Conservation (phyloP, 208 protist genomes). For the Phytomonas francai region DNA sequence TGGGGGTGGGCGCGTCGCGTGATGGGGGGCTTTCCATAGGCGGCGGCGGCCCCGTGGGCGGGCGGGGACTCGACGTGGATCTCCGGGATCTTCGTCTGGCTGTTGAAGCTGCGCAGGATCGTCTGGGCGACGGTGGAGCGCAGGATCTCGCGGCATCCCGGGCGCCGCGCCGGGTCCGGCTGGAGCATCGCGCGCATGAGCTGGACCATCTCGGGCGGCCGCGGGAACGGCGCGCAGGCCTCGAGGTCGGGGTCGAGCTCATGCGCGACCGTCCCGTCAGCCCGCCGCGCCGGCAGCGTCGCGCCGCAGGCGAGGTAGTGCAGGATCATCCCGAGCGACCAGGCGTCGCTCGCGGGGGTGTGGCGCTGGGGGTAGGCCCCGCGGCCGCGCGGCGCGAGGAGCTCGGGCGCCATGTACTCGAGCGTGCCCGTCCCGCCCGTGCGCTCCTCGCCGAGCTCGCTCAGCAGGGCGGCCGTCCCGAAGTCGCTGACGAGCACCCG, state of each 20-base stretch:
- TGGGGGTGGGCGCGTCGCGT: neutral
- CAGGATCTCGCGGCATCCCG: slow-evolving; percentile 72
- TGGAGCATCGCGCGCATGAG: slow-evolving; percentile 76
- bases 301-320: slow-evolving; percentile 75
- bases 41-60: slow-evolving; percentile 2
- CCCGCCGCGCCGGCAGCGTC: slow-evolving; percentile 32
- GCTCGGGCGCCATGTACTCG: slow-evolving; percentile 89
- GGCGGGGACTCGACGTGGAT: neutral
- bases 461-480: slow-evolving; percentile 67
- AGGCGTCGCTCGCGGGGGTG: slow-evolving; percentile 73
- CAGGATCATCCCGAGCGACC: slow-evolving; percentile 85
- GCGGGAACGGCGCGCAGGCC: slow-evolving; percentile 21
- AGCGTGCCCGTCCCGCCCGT: slow-evolving; percentile 81
- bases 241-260: slow-evolving; percentile 32
- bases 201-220: slow-evolving; percentile 78
- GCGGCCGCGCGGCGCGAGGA: slow-evolving; percentile 30
- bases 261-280: slow-evolving; percentile 40
- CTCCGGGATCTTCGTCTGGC: slow-evolving; percentile 14
- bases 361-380: slow-evolving; percentile 47
- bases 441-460: slow-evolving; percentile 47
- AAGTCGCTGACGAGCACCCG: slow-evolving; percentile 86
- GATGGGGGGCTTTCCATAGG: neutral
- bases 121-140: slow-evolving; percentile 60
- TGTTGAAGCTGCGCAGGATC: slow-evolving; percentile 65
- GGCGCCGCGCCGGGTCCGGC: slow-evolving; percentile 49